These are phyloP conservation scores for Cenchrus purpureus DNA, from an alignment of 176 grass and related monocot genomes.

Conservation along the genomic window DNA sequence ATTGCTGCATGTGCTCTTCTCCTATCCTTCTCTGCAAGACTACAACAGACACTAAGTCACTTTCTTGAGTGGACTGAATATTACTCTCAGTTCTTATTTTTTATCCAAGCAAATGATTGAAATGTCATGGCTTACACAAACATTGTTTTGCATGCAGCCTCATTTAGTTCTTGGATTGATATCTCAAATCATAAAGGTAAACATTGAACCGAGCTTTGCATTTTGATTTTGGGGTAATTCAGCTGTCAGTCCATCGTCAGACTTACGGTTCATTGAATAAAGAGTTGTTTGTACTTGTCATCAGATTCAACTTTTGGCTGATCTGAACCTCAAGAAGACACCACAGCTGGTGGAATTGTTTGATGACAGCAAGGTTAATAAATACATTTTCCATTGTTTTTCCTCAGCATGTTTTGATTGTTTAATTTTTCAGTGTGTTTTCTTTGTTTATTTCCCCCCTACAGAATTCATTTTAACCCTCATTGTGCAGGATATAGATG, in stretches of 20 bases:
- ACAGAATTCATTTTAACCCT: conserved; percentile 28
- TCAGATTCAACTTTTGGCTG: conserved; percentile 98
- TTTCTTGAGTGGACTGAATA: not conserved
- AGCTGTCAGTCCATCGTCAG: conserved; percentile 1
- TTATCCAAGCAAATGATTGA: conserved; percentile 23
- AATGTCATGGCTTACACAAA: conserved; percentile 21
- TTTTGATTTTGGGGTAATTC: conserved; percentile 30
- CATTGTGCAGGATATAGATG: conserved; percentile 89
- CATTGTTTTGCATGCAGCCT: conserved; percentile 63
- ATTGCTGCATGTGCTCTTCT: conserved; percentile 3
- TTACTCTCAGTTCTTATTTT: not conserved
- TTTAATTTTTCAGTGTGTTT: not conserved
- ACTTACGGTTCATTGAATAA: conserved; percentile 18
- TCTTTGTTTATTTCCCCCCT: not conserved
- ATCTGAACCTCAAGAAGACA: conserved; percentile 98
- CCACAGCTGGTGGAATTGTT: conserved; percentile 92
- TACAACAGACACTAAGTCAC: not conserved
- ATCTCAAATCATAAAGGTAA: conserved; percentile 99
- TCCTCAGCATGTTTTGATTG: not conserved
- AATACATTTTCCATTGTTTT: conserved; percentile 6
- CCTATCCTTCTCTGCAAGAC: not conserved
- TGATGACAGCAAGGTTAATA: conserved; percentile 82
- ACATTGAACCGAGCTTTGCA: not conserved
- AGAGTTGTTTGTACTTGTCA: conserved; percentile 34
- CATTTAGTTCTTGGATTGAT: conserved; percentile 99